Percentiles rank a stretch among this genome's conserved stretches.
Conservation (phyloP, 2,329 filamentous ascomycete genomes). For the Anthostomella pinea region DNA sequence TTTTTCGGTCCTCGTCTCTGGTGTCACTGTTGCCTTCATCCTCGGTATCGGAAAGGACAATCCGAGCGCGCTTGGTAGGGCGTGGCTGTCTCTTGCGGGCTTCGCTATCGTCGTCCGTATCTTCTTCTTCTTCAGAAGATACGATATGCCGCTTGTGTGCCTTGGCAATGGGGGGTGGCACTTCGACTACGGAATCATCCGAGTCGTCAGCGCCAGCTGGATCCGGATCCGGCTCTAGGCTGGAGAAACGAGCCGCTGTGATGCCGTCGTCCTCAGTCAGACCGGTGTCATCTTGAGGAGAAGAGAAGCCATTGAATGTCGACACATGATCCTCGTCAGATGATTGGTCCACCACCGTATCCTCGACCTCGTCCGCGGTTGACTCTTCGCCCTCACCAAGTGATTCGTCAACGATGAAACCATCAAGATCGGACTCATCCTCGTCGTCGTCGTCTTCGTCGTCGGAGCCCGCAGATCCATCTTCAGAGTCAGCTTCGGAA, state of each 20-base stretch:
- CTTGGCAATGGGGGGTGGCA: conserved; percentile 4
- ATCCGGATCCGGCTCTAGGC: conserved; percentile 20
- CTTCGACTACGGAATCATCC: conserved; percentile 11
- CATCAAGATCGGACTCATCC: conserved; percentile 26
- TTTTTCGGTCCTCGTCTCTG: conserved; percentile 1
- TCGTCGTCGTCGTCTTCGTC: conserved; percentile 4
- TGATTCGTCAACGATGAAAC: conserved; percentile 13
- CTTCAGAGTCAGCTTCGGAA: conserved; percentile 3
- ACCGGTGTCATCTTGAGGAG: conserved; percentile 14
- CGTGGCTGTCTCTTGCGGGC: conserved; percentile 1
- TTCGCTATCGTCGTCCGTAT: conserved; percentile 1
- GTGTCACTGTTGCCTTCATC: conserved; percentile 2
- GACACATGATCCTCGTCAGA: conserved; percentile 12
- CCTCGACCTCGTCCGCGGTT: conserved; percentile 21
- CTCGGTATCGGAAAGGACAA: conserved; percentile 13
- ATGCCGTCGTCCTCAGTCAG: conserved; percentile 7
- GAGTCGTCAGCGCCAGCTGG: conserved; percentile 12
- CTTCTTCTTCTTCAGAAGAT: conserved; percentile 25
- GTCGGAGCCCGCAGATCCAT: conserved; percentile 2
- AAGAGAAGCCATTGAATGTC: conserved; percentile 24
- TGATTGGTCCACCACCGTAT: conserved; percentile 18
- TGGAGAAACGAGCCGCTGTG: conserved; percentile 16
- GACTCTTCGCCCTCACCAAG: conserved; percentile 8
- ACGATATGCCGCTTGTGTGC: conserved; percentile 24
- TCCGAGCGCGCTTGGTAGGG: conserved; percentile 12